Base-by-base conservation (phyloP, 1,139 yeast species). In the Trichomonascaceae sp. region DNA sequence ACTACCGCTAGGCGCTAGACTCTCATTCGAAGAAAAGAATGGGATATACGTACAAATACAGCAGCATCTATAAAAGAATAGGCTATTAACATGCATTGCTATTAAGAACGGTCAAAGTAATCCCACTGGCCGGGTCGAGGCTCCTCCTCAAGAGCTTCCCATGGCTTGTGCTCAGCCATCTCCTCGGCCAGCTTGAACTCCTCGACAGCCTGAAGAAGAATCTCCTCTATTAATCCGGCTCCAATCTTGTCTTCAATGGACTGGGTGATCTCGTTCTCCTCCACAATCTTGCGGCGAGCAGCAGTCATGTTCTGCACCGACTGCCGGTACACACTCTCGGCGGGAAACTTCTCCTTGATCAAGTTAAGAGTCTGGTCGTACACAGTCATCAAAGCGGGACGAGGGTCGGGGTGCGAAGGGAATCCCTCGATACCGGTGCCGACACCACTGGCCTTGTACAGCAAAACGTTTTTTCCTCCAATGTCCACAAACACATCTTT, bases 401-500 rank as follows among this genome's bases (percentile, higher is more conserved):
- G 72, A 38, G 94, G 93, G 54, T 77, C 70, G 37, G 93, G 93
- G 54, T 81, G 93, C 52, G 76, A 79, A 53, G 64, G 67, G 41
- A 82, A 56, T 1, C 93, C 93, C 5, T 93, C 70, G 41, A 82
- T 52, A 46, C 94, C 94, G 26, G 93, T 81, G 27, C 89, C 62
- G 37, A 49, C 52, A 8, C 89, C 89, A 30, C 66, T 60, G 4
- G 74, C 72, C n/a, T 84, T 64, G 51, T 67, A 73, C 41, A 79
- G 69, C 43, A 79, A 65, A 27, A 79, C 74, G 44, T 73, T 74
- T 43, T 69, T 70, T 17, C 18, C 28, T 9, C 31, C 31, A n/a
- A 36, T 27, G 15, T 35, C 33, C 25, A 40, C 29, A 27, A 32
- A 34, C 20, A 40, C 34, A 23, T 40, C 43, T 8, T 11, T 6